Evolutionary conservation across 345 rosid species (phyloP), one percentile per base, ranked within the genome.

Genomic region (Punica granatum): DNA sequence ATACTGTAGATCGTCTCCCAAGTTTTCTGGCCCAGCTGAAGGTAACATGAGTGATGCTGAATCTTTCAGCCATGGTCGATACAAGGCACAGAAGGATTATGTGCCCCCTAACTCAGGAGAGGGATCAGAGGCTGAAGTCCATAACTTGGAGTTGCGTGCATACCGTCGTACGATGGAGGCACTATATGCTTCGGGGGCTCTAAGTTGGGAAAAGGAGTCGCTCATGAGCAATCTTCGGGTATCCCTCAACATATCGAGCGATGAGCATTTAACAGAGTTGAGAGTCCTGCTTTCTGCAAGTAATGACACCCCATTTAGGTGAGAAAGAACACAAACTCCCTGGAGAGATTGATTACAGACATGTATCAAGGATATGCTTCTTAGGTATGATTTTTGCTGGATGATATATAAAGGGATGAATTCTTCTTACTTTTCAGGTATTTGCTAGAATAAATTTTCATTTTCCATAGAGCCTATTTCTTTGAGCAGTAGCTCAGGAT

Each of bases 191-290:
- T 88, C 85, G 0, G 94, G 97, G 19, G 81, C 95, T 21, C 60
- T 90, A 43, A 85, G 74, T 73, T 88, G 96, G 97, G 92, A 91
- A 69, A 85, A 84, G 76, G 96, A 91, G 82, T 75, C 83, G 61
- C 74, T 86, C 72, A 79, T 88, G 77, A 88, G 90, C 8, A 83
- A 88, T 85, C 88, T 91, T 62, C 85, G 96, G 6, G 78, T 76
- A 73, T 83, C 74, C 68, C 89, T 90, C 58, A 73, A 85, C 64
- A 86, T 90, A 76, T 88, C 95, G 56, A 78, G 75, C 48, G 94
- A 90, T 79, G 97, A 90, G 77, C 90, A 90, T 77, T 80, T 85
- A 82, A 61, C 41, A 81, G 86, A 88, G 89, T 74, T 87, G 76
- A 86, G 81, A 78, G 87, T 79, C 75, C 77, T 90, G 66, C 81